Conservation (phyloP, 2,329 filamentous ascomycete genomes). For the Neospermospora avenae region DNA sequence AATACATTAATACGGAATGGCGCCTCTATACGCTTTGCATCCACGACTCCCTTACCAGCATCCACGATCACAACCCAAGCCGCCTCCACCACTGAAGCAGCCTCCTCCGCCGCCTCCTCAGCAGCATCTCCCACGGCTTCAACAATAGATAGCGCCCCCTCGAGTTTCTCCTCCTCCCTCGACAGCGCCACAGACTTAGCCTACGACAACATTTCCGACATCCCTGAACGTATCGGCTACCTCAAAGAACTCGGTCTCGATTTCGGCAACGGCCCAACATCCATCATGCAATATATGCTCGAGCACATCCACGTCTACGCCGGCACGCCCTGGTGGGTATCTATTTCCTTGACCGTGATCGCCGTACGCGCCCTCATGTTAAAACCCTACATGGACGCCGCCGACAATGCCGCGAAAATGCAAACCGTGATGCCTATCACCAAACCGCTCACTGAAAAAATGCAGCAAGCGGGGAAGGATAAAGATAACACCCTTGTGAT, state of each 20-base stretch:
- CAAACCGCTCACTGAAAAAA: conserved; percentile 53
- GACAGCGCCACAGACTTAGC: conserved; percentile 24
- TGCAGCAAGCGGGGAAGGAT: conserved; percentile 39
- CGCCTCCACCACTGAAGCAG: conserved; percentile 10
- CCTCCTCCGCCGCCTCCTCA: conserved; percentile 11
- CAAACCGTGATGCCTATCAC: conserved; percentile 56
- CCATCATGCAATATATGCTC: conserved; percentile 68
- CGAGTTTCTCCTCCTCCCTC: conserved; percentile 19
- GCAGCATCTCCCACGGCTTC: not conserved
- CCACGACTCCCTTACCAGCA: conserved; percentile 22
- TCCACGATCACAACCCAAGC: conserved; percentile 13
- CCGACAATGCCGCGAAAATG: conserved; percentile 61
- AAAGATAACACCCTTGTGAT: conserved; percentile 48
- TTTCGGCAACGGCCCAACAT: conserved; percentile 78
- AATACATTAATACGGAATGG: conserved; percentile 28
- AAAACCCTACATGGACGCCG: conserved; percentile 59
- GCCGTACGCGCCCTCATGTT: conserved; percentile 63
- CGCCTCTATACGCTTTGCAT: conserved; percentile 29
- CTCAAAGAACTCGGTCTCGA: conserved; percentile 80
- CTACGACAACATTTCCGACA: conserved; percentile 20
- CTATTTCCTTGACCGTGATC: conserved; percentile 64
- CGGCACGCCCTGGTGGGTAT: conserved; percentile 78
- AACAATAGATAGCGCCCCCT: not conserved
- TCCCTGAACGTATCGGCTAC: conserved; percentile 71
- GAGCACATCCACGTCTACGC: conserved; percentile 77